phyloP scores from a whole-genome alignment of 1,284 basidiomycete genomes.

The Ceratobasidium sp. region DNA sequence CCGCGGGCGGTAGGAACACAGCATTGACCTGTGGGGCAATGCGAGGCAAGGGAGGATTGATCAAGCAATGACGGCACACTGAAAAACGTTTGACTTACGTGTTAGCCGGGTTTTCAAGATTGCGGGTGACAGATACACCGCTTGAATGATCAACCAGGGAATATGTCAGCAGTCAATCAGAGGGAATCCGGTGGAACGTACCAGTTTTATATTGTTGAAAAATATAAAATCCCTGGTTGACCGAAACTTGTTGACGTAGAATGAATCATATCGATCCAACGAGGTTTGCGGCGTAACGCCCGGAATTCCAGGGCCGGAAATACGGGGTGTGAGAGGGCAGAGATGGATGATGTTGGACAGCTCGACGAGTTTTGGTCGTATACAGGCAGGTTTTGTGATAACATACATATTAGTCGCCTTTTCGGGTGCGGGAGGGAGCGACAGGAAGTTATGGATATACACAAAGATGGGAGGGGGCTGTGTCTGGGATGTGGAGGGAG shows the following conservation, averaged over 20 bases:
- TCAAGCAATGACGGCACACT: no score
- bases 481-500: neutral
- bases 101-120: no score
- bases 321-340: conserved; percentile 3
- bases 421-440: neutral
- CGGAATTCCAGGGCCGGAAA: neutral
- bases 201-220: neutral
- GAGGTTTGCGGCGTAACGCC: neutral
- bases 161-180: no score
- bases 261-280: neutral
- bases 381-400: neutral
- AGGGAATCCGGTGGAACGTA: no score
- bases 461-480: neutral
- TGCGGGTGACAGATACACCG: no score
- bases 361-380: neutral
- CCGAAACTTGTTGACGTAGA: conserved; percentile 18
- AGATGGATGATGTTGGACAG: neutral
- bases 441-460: neutral
- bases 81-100: no score
- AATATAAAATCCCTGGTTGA: neutral
- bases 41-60: no score
- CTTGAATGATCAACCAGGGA: no score
- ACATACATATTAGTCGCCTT: conserved; percentile 10
- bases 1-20: no score
- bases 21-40: no score